Conservation (phyloP, 495 filamentous ascomycete genomes). For the Rhypophila decipiens region DNA sequence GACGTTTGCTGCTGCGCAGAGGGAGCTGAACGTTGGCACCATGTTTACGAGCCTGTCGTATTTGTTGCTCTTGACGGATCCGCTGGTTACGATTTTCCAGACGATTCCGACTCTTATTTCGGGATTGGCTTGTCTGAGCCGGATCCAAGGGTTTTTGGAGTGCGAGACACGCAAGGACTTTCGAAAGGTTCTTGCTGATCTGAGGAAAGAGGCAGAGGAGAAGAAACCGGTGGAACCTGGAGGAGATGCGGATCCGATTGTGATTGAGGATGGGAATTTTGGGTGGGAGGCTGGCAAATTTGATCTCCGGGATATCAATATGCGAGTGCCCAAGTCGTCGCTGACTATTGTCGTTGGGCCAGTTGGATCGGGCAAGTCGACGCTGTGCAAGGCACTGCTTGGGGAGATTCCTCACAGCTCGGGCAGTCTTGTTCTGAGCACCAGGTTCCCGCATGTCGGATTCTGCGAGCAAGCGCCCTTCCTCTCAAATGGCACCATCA, state of each 20-base stretch:
- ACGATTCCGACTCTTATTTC: constrained; percentile 45
- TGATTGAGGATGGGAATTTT: constrained; percentile 31
- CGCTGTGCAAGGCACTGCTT: constrained; percentile 29
- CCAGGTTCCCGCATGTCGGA: constrained; percentile 13
- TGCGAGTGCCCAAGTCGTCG: not conserved
- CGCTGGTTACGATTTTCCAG: constrained; percentile 47
- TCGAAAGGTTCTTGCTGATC: constrained; percentile 19
- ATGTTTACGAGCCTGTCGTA: constrained; percentile 53
- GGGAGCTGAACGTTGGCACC: constrained; percentile 36
- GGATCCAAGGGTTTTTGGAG: constrained; percentile 48
- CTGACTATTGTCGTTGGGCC: constrained; percentile 31
- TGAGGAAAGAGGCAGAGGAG: not conserved
- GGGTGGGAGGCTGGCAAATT: constrained; percentile 11
- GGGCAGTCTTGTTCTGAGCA: constrained; percentile 21
- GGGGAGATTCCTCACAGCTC: constrained; percentile 17
- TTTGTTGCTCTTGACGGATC: constrained; percentile 48
- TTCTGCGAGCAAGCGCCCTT: constrained; percentile 41
- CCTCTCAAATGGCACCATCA: constrained; percentile 35
- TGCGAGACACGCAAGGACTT: constrained; percentile 40
- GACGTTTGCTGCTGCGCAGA: constrained; percentile 32
- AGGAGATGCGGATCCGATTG: no score
- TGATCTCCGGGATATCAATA: not conserved
- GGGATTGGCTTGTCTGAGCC: constrained; percentile 49
- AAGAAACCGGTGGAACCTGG: no score
- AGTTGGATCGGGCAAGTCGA: constrained; percentile 38